These are phyloP conservation scores for Pontederia crassipes DNA, from an alignment of 176 grass and related monocot species.

Conservation along the genomic window DNA sequence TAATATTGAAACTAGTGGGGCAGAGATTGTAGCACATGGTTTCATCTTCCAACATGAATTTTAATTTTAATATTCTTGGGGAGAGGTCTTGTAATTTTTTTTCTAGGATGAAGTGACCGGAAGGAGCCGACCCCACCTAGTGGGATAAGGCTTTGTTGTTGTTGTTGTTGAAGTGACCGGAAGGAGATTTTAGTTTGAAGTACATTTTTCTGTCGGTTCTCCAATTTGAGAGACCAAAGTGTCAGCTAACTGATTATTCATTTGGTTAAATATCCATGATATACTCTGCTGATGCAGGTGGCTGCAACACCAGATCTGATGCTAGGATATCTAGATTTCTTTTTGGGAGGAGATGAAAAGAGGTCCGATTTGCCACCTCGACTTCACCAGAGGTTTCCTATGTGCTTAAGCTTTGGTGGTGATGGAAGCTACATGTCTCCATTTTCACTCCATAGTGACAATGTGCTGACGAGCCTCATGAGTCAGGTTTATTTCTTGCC, in stretches of 20 bases:
- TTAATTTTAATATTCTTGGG: too few relatives aligned
- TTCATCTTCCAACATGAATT: too few relatives aligned
- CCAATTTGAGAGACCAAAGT: too few relatives aligned
- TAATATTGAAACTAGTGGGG: too few relatives aligned
- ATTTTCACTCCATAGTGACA: constrained; percentile 91
- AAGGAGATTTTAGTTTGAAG: background rate
- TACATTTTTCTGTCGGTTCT: too few relatives aligned
- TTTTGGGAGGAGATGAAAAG: constrained; percentile 98
- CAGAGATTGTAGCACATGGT: too few relatives aligned
- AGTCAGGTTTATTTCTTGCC: constrained; percentile 53
- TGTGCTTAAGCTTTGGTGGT: constrained; percentile 88
- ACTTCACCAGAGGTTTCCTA: constrained; percentile 89
- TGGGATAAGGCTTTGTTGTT: too few relatives aligned
- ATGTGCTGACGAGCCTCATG: constrained; percentile 97
- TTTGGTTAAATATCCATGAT: background rate
- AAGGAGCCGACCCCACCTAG: too few relatives aligned
- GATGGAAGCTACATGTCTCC: constrained; percentile 99
- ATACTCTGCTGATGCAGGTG: constrained; percentile 39
- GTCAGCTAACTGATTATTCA: too few relatives aligned
- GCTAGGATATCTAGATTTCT: constrained; percentile 98
- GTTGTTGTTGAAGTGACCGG: background rate
- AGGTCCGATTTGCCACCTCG: constrained; percentile 89
- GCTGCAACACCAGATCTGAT: constrained; percentile 88
- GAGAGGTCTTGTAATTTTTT: background rate
- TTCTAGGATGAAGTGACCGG: background rate